phyloP scores from a whole-genome alignment of 257 asterid genomes.

The Solanum corneliomulleri region DNA sequence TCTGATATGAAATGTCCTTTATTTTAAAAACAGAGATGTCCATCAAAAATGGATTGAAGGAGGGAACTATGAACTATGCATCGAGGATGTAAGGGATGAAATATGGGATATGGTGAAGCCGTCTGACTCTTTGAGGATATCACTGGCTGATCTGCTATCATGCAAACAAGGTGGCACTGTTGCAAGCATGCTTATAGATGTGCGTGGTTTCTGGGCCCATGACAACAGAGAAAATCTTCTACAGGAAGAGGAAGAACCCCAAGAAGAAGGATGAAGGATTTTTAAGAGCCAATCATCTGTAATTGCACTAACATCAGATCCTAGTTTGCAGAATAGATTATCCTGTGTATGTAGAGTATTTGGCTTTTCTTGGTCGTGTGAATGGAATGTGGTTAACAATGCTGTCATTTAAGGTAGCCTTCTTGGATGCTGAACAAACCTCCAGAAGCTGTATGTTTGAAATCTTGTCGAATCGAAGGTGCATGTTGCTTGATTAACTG shows the following conservation, averaged over 20 bases:
- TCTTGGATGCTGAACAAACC: neutral
- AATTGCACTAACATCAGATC: neutral
- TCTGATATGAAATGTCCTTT: neutral
- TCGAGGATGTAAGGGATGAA: conserved; percentile 96
- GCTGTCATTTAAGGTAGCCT: neutral
- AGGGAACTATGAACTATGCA: conserved; percentile 92
- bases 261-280: conserved; percentile 52
- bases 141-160: conserved; percentile 64
- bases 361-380: neutral
- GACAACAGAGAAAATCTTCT: conserved; percentile 96
- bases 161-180: conserved; percentile 98
- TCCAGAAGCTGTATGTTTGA: neutral
- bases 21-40: conserved; percentile 68
- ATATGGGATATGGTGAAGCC: conserved; percentile 99
- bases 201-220: conserved; percentile 98
- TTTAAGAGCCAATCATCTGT: neutral
- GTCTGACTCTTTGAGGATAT: conserved; percentile 55
- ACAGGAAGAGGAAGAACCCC: conserved; percentile 99
- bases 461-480: neutral
- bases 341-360: neutral
- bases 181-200: conserved; percentile 98
- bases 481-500: neutral
- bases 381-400: neutral
- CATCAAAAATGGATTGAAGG: conserved; percentile 99
- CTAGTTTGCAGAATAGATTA: neutral